phyloP scores from a whole-genome alignment of 2,329 filamentous ascomycete species.

The Botrytis hyacinthi region DNA sequence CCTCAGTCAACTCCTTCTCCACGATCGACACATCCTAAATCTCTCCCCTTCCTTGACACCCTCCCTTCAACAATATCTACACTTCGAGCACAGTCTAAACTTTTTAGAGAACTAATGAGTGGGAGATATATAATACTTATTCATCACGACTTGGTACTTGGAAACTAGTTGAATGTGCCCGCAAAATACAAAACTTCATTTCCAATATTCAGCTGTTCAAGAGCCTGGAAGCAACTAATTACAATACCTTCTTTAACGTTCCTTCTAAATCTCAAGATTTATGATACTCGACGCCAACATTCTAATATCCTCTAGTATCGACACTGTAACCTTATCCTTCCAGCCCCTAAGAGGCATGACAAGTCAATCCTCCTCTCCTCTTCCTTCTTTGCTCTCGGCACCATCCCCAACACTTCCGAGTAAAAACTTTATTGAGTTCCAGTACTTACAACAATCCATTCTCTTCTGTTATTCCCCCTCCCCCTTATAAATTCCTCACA shows the following conservation, averaged over 20 bases:
- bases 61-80: too few relatives aligned
- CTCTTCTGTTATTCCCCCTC: conserved; percentile 44
- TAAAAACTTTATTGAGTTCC: conserved; percentile 64
- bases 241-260: background rate
- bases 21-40: background rate
- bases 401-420: conserved; percentile 62
- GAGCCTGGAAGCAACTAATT: background rate
- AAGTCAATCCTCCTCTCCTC: conserved; percentile 43
- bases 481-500: too few relatives aligned
- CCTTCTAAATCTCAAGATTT: background rate
- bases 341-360: conserved; percentile 59
- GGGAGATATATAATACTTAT: too few relatives aligned
- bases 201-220: conserved; percentile 41
- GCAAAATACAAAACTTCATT: conserved; percentile 50
- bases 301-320: conserved; percentile 60
- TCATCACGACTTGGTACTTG: too few relatives aligned
- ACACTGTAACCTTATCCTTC: conserved; percentile 62
- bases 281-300: conserved; percentile 45
- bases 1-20: conserved; percentile 49
- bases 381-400: conserved; percentile 48
- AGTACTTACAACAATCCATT: conserved; percentile 66
- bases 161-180: too few relatives aligned
- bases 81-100: too few relatives aligned
- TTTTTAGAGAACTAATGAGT: too few relatives aligned
- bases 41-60: conserved; percentile 37